Base-by-base conservation (phyloP, 1,284 basidiomycete genomes). In the Puccinia sorghi region DNA sequence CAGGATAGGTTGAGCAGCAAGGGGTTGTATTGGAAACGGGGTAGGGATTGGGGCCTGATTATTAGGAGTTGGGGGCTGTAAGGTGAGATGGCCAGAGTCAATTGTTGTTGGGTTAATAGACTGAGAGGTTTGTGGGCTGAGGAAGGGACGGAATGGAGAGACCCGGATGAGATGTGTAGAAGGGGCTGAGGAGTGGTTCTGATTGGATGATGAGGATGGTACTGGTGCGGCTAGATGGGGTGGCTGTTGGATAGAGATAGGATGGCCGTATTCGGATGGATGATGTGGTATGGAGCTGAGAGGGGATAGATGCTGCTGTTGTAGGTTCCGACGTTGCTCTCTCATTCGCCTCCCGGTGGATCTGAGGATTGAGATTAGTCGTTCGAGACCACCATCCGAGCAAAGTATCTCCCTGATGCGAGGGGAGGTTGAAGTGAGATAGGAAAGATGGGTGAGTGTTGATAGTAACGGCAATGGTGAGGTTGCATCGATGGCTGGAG, bases 381-480 rank as follows among this genome's bases (percentile, higher is more conserved):
- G 90, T 84, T 99, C 96, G 56, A 99, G 90, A 1, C 97, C 96
- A 79, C 96, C 96, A 85, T 99, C 96, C 87, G 93, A 90, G 59
- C 94, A 96, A 88, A 99, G 92, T 84, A 97, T 97, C 86, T 99
- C 97, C 72, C 96, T 90, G 86, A 99, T 98, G 80, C 95, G 90
- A 3, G 96, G 95, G 0, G 94, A 97, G 7, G 96, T 98, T 2
- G 94, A 95, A 8, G 96, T 97, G 82, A 99, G 91, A 86, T 97
- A 97, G 71, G 93, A 93, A 79, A 99, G 91, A 86, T 98, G 94
- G 71, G 93, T 95, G 79, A 99, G 90, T 64, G 95, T 97, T 87
- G 97, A 98, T 87, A 97, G 92, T 71, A 99, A 88, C 20, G 96
- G 94, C 67, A 99, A 87, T 4, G 93, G 89, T 2, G 93, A 90